Conservation (phyloP, 805 yeast species). For the Citeromyces matritensis region DNA sequence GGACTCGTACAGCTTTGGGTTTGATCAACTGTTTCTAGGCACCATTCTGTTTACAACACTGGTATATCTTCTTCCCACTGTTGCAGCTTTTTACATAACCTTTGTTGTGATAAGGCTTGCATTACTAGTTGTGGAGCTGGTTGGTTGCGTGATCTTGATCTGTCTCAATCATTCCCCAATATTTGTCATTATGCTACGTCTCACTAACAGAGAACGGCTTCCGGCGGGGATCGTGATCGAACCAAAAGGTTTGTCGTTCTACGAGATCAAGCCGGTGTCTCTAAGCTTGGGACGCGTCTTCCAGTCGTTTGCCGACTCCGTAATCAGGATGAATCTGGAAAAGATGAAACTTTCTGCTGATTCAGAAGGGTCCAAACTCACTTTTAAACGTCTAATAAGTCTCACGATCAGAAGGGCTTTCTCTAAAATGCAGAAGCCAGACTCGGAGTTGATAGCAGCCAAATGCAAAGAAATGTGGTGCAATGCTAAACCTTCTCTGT, state of each 20-base stretch:
- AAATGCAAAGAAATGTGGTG: slow-evolving; percentile 1
- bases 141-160: slow-evolving; percentile 45
- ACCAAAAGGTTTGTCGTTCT: too few relatives aligned
- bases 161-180: slow-evolving; percentile 74
- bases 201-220: slow-evolving; percentile 60
- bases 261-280: too few relatives aligned
- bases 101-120: slow-evolving; percentile 49
- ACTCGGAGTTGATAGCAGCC: too few relatives aligned
- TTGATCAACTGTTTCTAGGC: slow-evolving; percentile 80
- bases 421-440: too few relatives aligned
- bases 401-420: too few relatives aligned
- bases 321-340: too few relatives aligned
- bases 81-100: slow-evolving; percentile 65
- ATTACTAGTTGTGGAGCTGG: slow-evolving; percentile 29
- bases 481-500: slow-evolving; percentile 12
- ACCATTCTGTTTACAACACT: slow-evolving; percentile 75
- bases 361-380: too few relatives aligned
- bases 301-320: too few relatives aligned
- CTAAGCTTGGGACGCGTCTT: too few relatives aligned
- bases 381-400: too few relatives aligned
- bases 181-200: slow-evolving; percentile 62
- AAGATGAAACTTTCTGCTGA: too few relatives aligned
- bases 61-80: slow-evolving; percentile 73
- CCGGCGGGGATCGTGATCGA: slow-evolving; percentile 30
- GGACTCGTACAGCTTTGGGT: slow-evolving; percentile 70